Conservation (phyloP, 129 eudicot species). For the Kitagawia praeruptora region DNA sequence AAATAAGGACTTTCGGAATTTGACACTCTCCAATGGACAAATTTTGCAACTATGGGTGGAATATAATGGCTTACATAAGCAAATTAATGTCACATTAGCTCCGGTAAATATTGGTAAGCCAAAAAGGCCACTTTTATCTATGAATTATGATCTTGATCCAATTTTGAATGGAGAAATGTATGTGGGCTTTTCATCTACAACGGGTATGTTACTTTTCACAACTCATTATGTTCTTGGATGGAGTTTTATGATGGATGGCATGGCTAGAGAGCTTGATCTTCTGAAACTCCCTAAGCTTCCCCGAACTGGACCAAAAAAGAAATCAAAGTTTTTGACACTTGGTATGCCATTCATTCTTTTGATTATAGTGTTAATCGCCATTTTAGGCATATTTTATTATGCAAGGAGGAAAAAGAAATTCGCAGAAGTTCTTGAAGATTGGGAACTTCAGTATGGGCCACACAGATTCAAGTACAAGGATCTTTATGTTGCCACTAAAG, state of each 20-base stretch:
- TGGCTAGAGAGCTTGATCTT: slow-evolving; percentile 9
- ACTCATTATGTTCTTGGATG: slow-evolving; percentile 26
- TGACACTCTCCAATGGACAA: slow-evolving; percentile 14
- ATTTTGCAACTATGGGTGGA: slow-evolving; percentile 31
- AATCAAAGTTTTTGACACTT: not conserved
- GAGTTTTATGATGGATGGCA: slow-evolving; percentile 18
- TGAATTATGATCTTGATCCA: slow-evolving; percentile 6
- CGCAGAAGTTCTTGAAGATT: slow-evolving; percentile 27
- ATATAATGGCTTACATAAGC: slow-evolving; percentile 14
- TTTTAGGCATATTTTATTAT: slow-evolving; percentile 1
- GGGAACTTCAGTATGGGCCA: slow-evolving; percentile 43
- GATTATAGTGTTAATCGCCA: not conserved
- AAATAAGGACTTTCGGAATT: not conserved
- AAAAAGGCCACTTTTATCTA: slow-evolving; percentile 13
- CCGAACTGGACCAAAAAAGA: not conserved
- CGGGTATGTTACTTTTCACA: not conserved
- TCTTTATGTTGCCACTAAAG: slow-evolving; percentile 44
- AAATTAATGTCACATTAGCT: slow-evolving; percentile 26
- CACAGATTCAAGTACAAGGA: slow-evolving; percentile 40
- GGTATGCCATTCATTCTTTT: slow-evolving; percentile 2
- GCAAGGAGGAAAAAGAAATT: slow-evolving; percentile 19
- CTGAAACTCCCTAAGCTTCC: slow-evolving; percentile 25
- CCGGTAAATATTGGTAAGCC: slow-evolving; percentile 14
- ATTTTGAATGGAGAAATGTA: slow-evolving; percentile 18
- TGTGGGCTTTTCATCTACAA: slow-evolving; percentile 21